Evolutionary conservation across 1,284 basidiomycete species (phyloP), one percentile per base, ranked within the genome.

Genomic region (Apiotrichum brassicae): DNA sequence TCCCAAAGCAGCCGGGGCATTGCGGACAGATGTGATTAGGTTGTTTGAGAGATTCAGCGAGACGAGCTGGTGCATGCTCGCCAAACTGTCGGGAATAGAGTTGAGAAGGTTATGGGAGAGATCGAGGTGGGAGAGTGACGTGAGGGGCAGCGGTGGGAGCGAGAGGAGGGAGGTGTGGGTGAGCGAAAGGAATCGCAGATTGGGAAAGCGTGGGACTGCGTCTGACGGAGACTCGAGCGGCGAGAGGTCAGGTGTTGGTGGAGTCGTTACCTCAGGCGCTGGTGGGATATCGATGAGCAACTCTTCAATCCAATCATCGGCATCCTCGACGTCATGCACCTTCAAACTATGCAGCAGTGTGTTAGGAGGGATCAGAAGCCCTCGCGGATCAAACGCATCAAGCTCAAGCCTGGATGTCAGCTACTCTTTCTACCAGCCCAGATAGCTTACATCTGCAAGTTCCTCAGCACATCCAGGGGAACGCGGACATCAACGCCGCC

Each of bases 1-100:
- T 3, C 87, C 87, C n/a, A 94, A 78, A 50, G 82, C 80, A 30
- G 80, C 80, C 63, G 89, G 86, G 44, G 93, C 91, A 24, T 87
- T 88, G 4, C 93, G 79, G 16, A 97, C 86, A 6, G 92, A 93
- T 63, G 94, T 91, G 59, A 98, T 92, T 81, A 97, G 86, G 76
- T 98, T 97, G 72, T 92, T 86, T 16, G 86, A 80, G 18, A 98
- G 80, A 72, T 95, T 94, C 62, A 98, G 84, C 26, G 85, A 87
- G 38, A 81, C 74, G 41, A 97, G 85, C 54, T 82, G 85, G 62
- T 84, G 82, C 8, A 97, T 79, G 0, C 77, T 66, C 6, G 82
- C 80, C 18, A 97, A 79, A 0, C 68, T 61, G 1, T 65, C 40
- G 0, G 72, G 71, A 7, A 97, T 77, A 0, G 79, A 73, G 24